Conservation (phyloP, 2,329 filamentous ascomycete species). For the Penicillium frequentans region DNA sequence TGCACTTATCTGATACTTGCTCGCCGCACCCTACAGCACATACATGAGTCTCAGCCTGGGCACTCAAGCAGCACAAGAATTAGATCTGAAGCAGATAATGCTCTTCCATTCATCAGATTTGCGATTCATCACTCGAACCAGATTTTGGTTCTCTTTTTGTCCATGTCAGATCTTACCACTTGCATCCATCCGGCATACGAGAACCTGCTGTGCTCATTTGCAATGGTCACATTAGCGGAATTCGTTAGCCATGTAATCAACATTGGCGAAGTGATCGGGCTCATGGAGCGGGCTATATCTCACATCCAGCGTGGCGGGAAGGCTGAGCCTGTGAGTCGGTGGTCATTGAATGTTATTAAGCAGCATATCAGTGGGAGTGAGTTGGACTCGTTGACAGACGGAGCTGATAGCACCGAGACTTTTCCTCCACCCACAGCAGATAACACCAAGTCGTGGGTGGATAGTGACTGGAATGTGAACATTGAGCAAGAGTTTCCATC, state of each 20-base stretch:
- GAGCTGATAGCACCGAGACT: not conserved
- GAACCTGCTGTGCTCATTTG: constrained; percentile 14
- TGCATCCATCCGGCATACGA: constrained; percentile 16
- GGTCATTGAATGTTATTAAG: constrained; percentile 16
- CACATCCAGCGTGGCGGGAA: constrained; percentile 19
- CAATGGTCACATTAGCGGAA: constrained; percentile 15
- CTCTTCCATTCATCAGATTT: constrained; percentile 4
- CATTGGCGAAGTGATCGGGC: not conserved
- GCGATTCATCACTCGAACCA: constrained; percentile 5
- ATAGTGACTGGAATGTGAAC: constrained; percentile 7
- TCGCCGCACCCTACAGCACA: constrained; percentile 9
- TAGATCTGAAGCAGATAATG: not conserved
- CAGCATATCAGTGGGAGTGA: constrained; percentile 7
- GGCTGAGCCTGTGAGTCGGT: constrained; percentile 16
- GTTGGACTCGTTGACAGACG: not conserved
- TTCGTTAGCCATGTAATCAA: constrained; percentile 6
- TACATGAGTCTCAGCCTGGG: not conserved
- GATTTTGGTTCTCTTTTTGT: constrained; percentile 6
- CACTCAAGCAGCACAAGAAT: not conserved
- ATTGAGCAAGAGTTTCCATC: constrained; percentile 16
- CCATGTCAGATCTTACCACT: constrained; percentile 14
- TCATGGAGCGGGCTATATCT: constrained; percentile 13
- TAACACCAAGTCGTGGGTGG: constrained; percentile 3
- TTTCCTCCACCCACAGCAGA: not conserved
- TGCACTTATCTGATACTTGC: constrained; percentile 14